Evolutionary conservation across 768 basidiomycete genomes (phyloP), one percentile per base, ranked within the genome.

Genomic region (Mycena metata): DNA sequence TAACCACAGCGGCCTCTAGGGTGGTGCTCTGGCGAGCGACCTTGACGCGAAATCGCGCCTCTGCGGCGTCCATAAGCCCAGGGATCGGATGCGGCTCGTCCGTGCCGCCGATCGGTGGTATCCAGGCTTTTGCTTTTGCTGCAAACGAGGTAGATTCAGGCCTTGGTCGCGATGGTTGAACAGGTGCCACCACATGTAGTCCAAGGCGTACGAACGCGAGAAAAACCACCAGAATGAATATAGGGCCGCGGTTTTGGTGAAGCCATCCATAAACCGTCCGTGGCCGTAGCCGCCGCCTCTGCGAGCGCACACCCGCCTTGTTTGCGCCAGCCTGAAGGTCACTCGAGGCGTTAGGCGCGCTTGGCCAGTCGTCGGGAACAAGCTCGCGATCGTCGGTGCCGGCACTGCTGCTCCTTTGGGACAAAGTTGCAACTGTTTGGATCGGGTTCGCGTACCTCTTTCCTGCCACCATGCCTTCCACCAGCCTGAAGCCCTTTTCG

Each of bases 1-100:
- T 95, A 11, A 79, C 78, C 0, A 95, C 94, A 0, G 97, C 97
- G 30, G 88, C 88, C 45, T 82, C 82, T 41, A 99, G 84, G 0
- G 94, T 92, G 73, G 86, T 89, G 78, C 94, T 96, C 82, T 99
- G 98, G 56, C 84, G 82, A 2, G 81, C 82, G 33, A 99, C 80
- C 73, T 91, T 86, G 39, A 81, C 78, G 41, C 88, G 84, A 78
- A 90, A 98, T 59, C 85, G 84, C n/a, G 76, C 77, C 76, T 95
- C 94, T 1, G 96, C 98, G 2, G 94, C 89, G 13, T 88, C 86
- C 86, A 99, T 93, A 71, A 98, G 88, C 42, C 81, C 83, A 0
- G 95, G 85, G 69, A 99, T 98, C 8, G 97, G 96, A 77, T 99
- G 95, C 24, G 26, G 42, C 16, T 4, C 19, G 23, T 79, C 77